These are phyloP conservation scores for Blepharisma undulans DNA, from an alignment of 169 alveolate genomes.

Conservation along the genomic window DNA sequence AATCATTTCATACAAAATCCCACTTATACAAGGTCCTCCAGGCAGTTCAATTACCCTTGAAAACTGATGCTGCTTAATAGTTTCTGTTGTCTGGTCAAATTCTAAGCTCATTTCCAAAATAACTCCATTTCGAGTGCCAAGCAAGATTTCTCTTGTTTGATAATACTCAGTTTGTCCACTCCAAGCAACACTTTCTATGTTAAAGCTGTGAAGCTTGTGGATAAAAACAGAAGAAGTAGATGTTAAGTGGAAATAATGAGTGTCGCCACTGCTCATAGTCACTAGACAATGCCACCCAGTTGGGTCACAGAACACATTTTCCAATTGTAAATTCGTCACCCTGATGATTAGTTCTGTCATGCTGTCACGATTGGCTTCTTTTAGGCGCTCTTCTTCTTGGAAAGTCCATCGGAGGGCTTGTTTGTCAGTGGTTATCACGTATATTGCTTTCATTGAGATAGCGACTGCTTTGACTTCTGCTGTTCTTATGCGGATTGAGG, in stretches of 20 bases:
- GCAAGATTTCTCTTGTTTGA: background rate
- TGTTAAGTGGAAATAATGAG: conserved; percentile 16
- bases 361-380: background rate
- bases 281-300: conserved; percentile 39
- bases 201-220: background rate
- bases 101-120: conserved; percentile 14
- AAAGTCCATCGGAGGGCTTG: conserved; percentile 12
- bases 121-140: conserved; percentile 25
- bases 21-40: background rate
- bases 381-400: background rate
- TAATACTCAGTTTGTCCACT: background rate
- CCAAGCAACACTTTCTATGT: conserved; percentile 21
- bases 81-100: background rate
- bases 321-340: background rate
- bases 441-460: conserved; percentile 16
- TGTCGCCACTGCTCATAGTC: background rate
- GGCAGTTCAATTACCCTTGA: background rate
- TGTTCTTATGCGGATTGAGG: conserved; percentile 13
- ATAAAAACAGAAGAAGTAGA: background rate
- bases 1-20: conserved; percentile 5
- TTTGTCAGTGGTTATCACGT: conserved; percentile 21
- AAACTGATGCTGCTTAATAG: background rate
- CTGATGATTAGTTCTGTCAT: background rate
- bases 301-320: conserved; percentile 16
- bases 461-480: conserved; percentile 21